Percentiles rank a stretch among this genome's conserved stretches.
These are phyloP conservation scores for Aspergillus uvarum DNA, from an alignment of 2,329 filamentous ascomycete species.

Conservation along the genomic window DNA sequence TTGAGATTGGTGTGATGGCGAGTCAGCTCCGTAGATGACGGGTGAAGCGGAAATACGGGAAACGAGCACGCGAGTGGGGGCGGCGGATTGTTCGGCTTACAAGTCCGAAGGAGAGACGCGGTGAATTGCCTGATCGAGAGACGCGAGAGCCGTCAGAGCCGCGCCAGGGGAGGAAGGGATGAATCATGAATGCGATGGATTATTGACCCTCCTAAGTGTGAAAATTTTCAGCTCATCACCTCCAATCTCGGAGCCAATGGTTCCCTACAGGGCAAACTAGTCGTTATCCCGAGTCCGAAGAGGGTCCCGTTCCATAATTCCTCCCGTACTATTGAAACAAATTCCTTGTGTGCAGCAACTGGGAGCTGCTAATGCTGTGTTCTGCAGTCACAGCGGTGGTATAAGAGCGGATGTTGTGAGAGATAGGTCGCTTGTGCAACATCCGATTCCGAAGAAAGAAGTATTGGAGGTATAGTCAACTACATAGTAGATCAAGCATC, in stretches of 20 bases:
- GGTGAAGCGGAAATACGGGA: constrained; percentile 16
- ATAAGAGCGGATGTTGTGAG: background rate
- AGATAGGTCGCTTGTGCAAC: too few species aligned
- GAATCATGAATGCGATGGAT: background rate
- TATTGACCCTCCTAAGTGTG: background rate
- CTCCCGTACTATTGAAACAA: background rate
- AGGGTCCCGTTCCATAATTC: background rate
- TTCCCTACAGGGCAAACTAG: constrained; percentile 19
- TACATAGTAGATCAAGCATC: constrained; percentile 16
- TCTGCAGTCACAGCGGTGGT: background rate
- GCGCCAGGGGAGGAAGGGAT: background rate
- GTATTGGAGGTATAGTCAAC: background rate
- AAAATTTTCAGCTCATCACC: background rate
- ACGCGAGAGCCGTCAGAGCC: constrained; percentile 12
- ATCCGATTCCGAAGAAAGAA: too few species aligned
- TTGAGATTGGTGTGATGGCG: too few species aligned
- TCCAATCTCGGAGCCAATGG: constrained; percentile 11
- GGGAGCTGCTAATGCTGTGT: background rate
- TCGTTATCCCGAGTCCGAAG: background rate
- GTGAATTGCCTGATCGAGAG: constrained; percentile 17
- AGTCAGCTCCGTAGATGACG: too few species aligned
- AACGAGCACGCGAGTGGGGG: constrained; percentile 3
- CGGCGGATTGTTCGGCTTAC: constrained; percentile 8
- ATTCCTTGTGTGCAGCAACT: background rate
- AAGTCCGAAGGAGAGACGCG: constrained; percentile 10